These are phyloP conservation scores for Liquidambar formosana DNA, from an alignment of 164 flowering plant species.

Conservation along the genomic window DNA sequence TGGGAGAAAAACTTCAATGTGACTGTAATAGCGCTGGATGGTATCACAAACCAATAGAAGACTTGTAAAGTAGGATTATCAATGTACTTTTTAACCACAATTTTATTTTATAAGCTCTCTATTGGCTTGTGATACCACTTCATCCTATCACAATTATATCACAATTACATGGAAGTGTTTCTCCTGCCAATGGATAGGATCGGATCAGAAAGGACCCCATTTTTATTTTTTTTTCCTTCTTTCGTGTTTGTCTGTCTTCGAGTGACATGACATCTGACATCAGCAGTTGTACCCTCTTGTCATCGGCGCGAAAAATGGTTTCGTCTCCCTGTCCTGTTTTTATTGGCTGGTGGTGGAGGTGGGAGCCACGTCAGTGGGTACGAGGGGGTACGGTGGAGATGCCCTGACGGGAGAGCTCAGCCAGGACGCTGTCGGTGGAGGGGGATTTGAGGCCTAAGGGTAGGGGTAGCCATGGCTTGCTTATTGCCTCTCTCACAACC, in stretches of 20 bases:
- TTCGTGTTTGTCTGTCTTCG: background rate
- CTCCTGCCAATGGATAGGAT: constrained; percentile 4
- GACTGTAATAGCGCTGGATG: no score
- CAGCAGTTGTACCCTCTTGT: background rate
- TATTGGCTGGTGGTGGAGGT: background rate
- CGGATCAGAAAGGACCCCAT: no score
- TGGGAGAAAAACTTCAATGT: no score
- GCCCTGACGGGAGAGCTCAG: constrained; percentile 72
- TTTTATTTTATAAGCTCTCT: no score
- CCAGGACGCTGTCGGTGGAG: constrained; percentile 63
- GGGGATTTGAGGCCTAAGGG: constrained; percentile 86
- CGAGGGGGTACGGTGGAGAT: constrained; percentile 50
- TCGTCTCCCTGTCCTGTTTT: no score
- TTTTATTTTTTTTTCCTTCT: background rate
- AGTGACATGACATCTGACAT: background rate
- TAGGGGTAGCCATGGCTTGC: constrained; percentile 77
- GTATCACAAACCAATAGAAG: no score
- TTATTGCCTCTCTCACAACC: constrained; percentile 74
- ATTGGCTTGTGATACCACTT: no score
- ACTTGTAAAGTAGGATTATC: no score
- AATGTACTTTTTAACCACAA: no score
- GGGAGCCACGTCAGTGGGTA: constrained; percentile 12
- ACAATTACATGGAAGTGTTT: no score
- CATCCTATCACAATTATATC: no score
- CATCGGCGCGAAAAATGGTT: no score